phyloP scores from a whole-genome alignment of 176 grass and related monocot species.

The Puya raimondii region DNA sequence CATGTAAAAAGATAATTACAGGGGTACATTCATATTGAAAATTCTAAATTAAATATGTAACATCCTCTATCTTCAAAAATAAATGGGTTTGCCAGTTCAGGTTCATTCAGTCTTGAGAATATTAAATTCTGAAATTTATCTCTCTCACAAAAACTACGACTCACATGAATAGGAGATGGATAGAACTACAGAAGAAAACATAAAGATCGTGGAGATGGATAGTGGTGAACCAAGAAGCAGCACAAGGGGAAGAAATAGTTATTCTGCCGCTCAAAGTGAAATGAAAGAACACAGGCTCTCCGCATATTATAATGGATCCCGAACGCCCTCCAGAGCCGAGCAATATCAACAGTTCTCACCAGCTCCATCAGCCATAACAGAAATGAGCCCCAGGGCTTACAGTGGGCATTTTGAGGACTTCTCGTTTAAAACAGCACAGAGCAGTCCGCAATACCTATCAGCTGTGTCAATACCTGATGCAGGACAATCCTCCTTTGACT shows the following conservation, averaged over 20 bases:
- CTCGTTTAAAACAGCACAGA: constrained; percentile 25
- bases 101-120: not conserved
- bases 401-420: constrained; percentile 45
- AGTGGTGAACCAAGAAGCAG: not conserved
- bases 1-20: too few relatives aligned
- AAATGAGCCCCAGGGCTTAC: constrained; percentile 31
- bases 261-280: constrained; percentile 1
- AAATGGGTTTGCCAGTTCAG: not conserved
- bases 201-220: constrained; percentile 21
- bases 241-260: constrained; percentile 10
- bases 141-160: not conserved
- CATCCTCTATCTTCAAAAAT: not conserved
- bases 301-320: not conserved
- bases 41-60: too few relatives aligned
- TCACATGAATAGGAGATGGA: constrained; percentile 13
- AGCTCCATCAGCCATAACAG: constrained; percentile 23
- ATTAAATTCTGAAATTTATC: not conserved
- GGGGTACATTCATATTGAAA: too few relatives aligned
- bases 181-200: constrained; percentile 10
- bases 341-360: constrained; percentile 11
- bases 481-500: constrained; percentile 8
- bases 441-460: constrained; percentile 19
- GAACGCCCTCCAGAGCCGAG: constrained; percentile 7
- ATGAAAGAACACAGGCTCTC: constrained; percentile 13
- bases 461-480: constrained; percentile 11